Base-by-base conservation (phyloP, 2,329 filamentous ascomycete genomes). In the Xylariaceae sp. region DNA sequence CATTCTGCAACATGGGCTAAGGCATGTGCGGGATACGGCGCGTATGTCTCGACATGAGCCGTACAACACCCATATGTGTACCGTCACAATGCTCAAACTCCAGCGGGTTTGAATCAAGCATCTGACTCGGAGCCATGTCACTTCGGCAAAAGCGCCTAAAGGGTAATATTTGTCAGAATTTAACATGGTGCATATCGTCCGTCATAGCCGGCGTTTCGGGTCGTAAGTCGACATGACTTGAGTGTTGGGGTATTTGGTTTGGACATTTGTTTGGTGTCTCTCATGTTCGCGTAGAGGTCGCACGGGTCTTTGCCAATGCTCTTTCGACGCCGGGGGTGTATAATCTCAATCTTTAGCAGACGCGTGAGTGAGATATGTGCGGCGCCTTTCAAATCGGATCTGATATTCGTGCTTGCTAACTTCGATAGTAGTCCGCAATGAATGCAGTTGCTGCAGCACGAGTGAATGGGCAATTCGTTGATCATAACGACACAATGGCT, bases 291-390 rank as follows among this genome's bases (percentile, higher is more conserved):
- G 23, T 4, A 30, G 23, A 30, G 23, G 23, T 30, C 4, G 23
- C 23, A 30, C 23, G 3, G 3, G 23, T 30, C 4, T 30, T 30
- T 30, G 3, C 84, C 18, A 80, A 84, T 59, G 74, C 71, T 2
- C 72, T 84, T 0, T 65, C 81, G 2, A 75, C 76, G 2, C 73
- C 73, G 2, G 73, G 74, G 8, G 82, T 78, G 56, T 82, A 86
- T 82, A 0, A 80, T 86, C 51, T 69, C 75, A 0, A 72, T 85
- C 17, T 68, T 86, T 1, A 80, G 75, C 1, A 74, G 82, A 10
- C 37, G 8, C 37, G 63, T 77, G 74, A 53, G 79, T 79, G 55
- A 58, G 65, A 17, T 57, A 39, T 7, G 34, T 35, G 7, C 6
- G 48, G 18, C 17, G 1, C 11, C 23, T 18, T 51, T 13, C 35